Percentiles rank a stretch among this genome's conserved stretches.
These are phyloP conservation scores for Claviceps quebecensis DNA, from an alignment of 2,329 filamentous ascomycete species.

Conservation along the genomic window DNA sequence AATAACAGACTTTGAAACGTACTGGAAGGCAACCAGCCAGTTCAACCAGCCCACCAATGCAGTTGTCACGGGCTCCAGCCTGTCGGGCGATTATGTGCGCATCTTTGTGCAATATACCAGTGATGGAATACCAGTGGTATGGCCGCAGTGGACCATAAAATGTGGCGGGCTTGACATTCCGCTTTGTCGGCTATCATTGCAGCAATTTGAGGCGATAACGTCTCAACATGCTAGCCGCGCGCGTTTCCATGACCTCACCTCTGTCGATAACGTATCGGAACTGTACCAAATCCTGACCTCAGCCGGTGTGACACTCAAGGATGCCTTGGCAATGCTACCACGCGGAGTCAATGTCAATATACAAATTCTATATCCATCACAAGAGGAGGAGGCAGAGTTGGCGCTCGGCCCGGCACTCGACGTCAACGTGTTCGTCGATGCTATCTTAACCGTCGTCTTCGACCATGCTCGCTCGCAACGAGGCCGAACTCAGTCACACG, in stretches of 20 bases:
- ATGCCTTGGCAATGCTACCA: conserved; percentile 63
- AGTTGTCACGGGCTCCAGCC: conserved; percentile 84
- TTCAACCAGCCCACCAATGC: conserved; percentile 68
- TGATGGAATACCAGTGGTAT: conserved; percentile 76
- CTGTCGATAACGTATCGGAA: conserved; percentile 40
- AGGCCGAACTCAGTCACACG: conserved; percentile 48
- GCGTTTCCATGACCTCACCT: conserved; percentile 28
- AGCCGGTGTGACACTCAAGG: conserved; percentile 65
- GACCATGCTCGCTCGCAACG: conserved; percentile 65
- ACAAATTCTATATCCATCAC: conserved; percentile 77
- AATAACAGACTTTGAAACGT: conserved; percentile 96
- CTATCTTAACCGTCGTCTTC: conserved; percentile 73
- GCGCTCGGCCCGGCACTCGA: conserved; percentile 64
- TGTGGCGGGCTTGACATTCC: conserved; percentile 69
- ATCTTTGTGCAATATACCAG: conserved; percentile 84
- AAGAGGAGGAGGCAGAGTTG: conserved; percentile 54
- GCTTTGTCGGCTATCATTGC: conserved; percentile 61
- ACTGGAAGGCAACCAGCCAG: conserved; percentile 97
- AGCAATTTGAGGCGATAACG: conserved; percentile 50
- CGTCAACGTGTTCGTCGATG: conserved; percentile 76
- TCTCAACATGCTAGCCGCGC: conserved; percentile 26
- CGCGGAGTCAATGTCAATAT: conserved; percentile 75
- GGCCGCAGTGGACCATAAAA: conserved; percentile 68
- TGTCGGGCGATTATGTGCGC: conserved; percentile 89
- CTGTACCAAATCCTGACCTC: conserved; percentile 59